A percentile compares a stretch with the other conserved stretches of the same genome.
These are phyloP conservation scores for Populus deltoides DNA, from an alignment of 345 rosid genomes.

Conservation along the genomic window DNA sequence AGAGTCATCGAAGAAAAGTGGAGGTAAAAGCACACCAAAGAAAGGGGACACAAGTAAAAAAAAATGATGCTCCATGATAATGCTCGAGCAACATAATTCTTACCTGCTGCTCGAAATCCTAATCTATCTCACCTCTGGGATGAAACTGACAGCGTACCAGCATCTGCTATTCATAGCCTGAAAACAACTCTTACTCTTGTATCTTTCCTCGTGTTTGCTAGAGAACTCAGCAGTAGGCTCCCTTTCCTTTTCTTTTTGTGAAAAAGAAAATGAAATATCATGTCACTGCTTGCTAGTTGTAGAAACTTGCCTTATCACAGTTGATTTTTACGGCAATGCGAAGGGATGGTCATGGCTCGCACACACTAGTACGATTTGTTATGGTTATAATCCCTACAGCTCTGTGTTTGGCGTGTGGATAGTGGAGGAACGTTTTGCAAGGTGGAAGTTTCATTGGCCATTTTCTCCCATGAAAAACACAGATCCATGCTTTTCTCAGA, in stretches of 20 bases:
- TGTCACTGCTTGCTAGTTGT: not conserved
- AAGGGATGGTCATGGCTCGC: too few species aligned
- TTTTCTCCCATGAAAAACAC: too few species aligned
- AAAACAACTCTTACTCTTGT: not conserved
- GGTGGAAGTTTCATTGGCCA: too few species aligned
- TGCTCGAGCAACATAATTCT: not conserved
- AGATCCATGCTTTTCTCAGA: too few species aligned
- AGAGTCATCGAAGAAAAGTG: conserved; percentile 29
- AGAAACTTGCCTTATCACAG: not conserved
- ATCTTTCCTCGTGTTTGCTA: not conserved
- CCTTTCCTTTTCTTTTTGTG: not conserved
- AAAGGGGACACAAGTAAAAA: not conserved
- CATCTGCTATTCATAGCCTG: too few species aligned
- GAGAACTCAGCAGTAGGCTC: not conserved
- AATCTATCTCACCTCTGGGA: too few species aligned
- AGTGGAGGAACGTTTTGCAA: too few species aligned
- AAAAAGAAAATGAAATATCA: not conserved
- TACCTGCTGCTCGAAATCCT: not conserved
- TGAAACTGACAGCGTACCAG: not conserved
- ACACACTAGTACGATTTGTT: too few species aligned
- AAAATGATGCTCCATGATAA: not conserved
- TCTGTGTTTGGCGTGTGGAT: too few species aligned
- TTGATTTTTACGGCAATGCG: not conserved
- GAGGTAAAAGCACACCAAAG: conserved; percentile 30
- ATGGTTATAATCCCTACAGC: too few species aligned